Evolutionary conservation across 129 eudicot genomes (phyloP), one percentile per base, ranked within the genome.

Genomic region (Erigeron canadensis): DNA sequence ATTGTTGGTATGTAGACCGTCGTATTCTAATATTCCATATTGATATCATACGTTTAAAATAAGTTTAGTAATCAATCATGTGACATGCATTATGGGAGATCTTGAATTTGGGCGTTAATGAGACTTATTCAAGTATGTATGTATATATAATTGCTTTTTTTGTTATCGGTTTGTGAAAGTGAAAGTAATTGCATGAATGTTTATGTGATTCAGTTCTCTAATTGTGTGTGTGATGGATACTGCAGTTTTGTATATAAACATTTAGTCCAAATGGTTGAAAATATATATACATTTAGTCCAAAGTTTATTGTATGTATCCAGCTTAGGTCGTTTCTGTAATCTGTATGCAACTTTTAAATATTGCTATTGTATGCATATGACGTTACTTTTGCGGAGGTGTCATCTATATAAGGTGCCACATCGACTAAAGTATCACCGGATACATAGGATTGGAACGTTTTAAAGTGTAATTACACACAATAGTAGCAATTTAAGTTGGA

Each of bases 51-150:
- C 41, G 15, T 34, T 56, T 43, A 4, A 39, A 66, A 41, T 42
- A 12, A 51, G 34, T 28, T 28, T 1, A 28, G 34, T 28, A 28
- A 28, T 28, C 34, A 28, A 28, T 71, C 9, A 15, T 43, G 8
- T 76, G 46, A n/a, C 58, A 11, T 21, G 17, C 10, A 39, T 69
- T 51, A 69, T 40, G 19, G 54, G 54, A 54, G 41, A 18, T 42
- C 54, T 55, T 7, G 66, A 44, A 56, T 38, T 66, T 70, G 56
- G n/a, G 21, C 22, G 10, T 48, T 23, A 17, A 58, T 76, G 37
- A 42, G 57, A 63, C 16, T 40, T 28, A 60, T 21, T 17, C 38
- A 63, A 38, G 2, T 10, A 50, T n/a, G 16, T 37, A 4, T 21
- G 55, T 39, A 7, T n/a, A 41, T 37, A 7, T 18, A 17, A 11